Conservation (phyloP, 2,329 filamentous ascomycete species). For the Lasiodiplodia sp. region DNA sequence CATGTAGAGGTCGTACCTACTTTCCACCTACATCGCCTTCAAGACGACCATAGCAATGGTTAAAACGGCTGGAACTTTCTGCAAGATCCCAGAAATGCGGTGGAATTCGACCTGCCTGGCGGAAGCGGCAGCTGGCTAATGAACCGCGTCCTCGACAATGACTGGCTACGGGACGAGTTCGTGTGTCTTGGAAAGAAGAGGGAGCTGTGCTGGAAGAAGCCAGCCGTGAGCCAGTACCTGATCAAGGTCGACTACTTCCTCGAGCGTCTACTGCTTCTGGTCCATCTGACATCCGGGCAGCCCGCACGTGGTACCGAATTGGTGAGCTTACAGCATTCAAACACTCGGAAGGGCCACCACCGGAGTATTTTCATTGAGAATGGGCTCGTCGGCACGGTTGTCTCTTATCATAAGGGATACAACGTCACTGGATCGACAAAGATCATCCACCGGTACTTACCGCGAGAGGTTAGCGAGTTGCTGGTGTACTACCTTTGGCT, state of each 20-base stretch:
- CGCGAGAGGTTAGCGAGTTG: conserved; percentile 37
- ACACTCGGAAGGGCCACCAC: conserved; percentile 30
- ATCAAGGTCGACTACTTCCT: conserved; percentile 11
- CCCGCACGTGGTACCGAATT: conserved; percentile 34
- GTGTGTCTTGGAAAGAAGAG: too few relatives aligned
- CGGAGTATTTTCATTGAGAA: conserved; percentile 37
- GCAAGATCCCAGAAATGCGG: neutral
- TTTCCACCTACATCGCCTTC: neutral
- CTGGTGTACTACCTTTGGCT: conserved; percentile 36
- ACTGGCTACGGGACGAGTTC: neutral
- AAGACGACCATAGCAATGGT: neutral
- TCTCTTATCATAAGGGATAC: conserved; percentile 37
- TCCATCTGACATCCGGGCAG: conserved; percentile 34
- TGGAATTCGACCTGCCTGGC: neutral
- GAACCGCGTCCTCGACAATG: neutral
- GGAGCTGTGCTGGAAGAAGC: neutral
- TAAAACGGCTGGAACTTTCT: neutral
- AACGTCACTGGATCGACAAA: conserved; percentile 33
- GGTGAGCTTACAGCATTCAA: conserved; percentile 35
- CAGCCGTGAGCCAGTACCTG: neutral
- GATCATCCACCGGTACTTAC: conserved; percentile 40
- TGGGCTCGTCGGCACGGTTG: conserved; percentile 35
- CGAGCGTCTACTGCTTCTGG: conserved; percentile 36
- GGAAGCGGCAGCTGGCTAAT: neutral
- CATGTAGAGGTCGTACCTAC: neutral